Percentiles rank a stretch among this genome's conserved stretches.
phyloP scores from a whole-genome alignment of 768 basidiomycete species.

The Tulasnella sp. region DNA sequence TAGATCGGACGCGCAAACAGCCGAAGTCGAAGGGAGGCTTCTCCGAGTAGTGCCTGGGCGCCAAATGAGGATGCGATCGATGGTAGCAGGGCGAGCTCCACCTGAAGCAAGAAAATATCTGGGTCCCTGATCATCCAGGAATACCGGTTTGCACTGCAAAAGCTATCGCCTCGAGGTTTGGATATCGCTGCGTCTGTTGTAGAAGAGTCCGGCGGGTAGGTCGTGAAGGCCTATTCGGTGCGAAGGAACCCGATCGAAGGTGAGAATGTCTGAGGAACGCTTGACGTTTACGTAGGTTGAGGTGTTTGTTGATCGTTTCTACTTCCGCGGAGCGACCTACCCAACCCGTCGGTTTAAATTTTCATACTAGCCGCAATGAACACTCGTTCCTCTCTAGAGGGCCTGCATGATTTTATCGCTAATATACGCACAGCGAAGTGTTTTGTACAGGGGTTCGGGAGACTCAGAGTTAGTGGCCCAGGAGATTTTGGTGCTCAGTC shows the following conservation, averaged over 20 bases:
- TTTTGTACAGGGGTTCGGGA: too few species aligned
- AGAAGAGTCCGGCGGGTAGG: background rate
- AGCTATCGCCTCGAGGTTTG: background rate
- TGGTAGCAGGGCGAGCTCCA: background rate
- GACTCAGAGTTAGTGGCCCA: too few species aligned
- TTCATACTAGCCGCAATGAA: too few species aligned
- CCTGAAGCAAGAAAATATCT: background rate
- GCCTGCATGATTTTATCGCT: too few species aligned
- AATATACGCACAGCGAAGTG: too few species aligned
- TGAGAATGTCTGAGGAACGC: background rate
- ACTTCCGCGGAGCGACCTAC: too few species aligned
- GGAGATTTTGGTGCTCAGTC: too few species aligned
- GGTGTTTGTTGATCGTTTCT: too few species aligned
- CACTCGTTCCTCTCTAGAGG: too few species aligned
- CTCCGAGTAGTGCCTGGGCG: background rate
- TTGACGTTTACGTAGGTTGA: background rate
- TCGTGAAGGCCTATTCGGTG: background rate
- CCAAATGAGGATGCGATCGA: background rate
- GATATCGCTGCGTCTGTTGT: background rate
- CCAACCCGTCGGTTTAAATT: too few species aligned
- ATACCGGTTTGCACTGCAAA: too few species aligned
- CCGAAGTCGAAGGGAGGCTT: background rate
- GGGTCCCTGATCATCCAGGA: background rate
- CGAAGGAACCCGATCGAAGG: background rate
- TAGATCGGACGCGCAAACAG: background rate